phyloP scores from a whole-genome alignment of 495 filamentous ascomycete species.

The Xylaria longipes region DNA sequence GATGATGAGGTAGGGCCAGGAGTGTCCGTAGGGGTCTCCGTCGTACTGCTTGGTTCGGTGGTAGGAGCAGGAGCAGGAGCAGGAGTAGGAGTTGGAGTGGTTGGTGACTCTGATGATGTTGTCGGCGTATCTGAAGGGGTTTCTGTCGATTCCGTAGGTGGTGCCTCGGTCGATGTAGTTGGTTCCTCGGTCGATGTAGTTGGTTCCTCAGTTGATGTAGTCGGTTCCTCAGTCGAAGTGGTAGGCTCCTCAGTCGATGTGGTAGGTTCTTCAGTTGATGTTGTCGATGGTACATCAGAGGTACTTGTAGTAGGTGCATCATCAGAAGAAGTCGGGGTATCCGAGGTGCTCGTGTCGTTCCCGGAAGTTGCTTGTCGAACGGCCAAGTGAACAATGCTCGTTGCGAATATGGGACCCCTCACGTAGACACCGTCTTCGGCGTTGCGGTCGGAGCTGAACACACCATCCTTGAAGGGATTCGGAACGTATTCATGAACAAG shows the following conservation, averaged over 20 bases:
- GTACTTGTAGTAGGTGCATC: slow-evolving; percentile 22
- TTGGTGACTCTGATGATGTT: slow-evolving; percentile 7
- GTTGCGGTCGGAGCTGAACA: slow-evolving; percentile 44
- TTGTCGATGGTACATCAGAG: slow-evolving; percentile 9
- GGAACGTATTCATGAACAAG: slow-evolving; percentile 50
- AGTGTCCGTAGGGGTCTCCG: background rate
- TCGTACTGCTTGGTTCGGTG: slow-evolving; percentile 21
- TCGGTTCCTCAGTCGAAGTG: slow-evolving; percentile 15
- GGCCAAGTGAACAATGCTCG: slow-evolving; percentile 45
- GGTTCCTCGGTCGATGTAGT: slow-evolving; percentile 18
- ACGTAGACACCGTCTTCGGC: slow-evolving; percentile 43
- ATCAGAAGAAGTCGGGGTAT: slow-evolving; percentile 26
- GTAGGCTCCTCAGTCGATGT: slow-evolving; percentile 20
- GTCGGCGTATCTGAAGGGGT: slow-evolving; percentile 29
- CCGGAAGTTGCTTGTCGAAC: slow-evolving; percentile 42
- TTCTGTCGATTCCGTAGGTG: slow-evolving; percentile 12
- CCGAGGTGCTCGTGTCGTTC: slow-evolving; percentile 36
- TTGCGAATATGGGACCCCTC: slow-evolving; percentile 41
- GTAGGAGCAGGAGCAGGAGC: slow-evolving; percentile 26
- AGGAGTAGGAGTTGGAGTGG: slow-evolving; percentile 21
- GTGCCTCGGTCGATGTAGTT: slow-evolving; percentile 13
- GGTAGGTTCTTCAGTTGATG: slow-evolving; percentile 3
- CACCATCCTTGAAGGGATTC: slow-evolving; percentile 44
- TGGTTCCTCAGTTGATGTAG: slow-evolving; percentile 1
- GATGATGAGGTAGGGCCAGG: slow-evolving; percentile 15